A percentile compares a stretch with the other conserved stretches of the same genome.
Evolutionary conservation across 768 basidiomycete species (phyloP).

Genomic region (Tylopilus balloui): DNA sequence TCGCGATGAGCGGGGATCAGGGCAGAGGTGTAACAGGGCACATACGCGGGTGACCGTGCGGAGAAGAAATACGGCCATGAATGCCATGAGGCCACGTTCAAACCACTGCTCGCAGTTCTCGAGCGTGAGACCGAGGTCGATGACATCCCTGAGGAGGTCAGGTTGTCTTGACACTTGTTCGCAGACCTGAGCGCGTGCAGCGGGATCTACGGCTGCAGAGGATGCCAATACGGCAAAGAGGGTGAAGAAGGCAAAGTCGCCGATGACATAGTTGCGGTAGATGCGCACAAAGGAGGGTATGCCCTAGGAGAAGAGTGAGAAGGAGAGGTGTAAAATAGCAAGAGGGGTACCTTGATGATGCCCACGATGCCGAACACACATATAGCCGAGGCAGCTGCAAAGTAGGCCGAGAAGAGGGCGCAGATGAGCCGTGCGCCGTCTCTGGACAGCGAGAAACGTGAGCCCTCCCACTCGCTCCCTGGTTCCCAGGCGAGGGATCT

Average conservation of each 20-base stretch:
- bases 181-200: constrained; percentile 58
- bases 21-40: constrained; percentile 6
- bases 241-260: constrained; percentile 68
- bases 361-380: constrained; percentile 64
- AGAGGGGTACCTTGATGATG: constrained; percentile 54
- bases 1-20: background rate
- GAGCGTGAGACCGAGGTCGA: constrained; percentile 66
- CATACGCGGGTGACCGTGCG: constrained; percentile 65
- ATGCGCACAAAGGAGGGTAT: constrained; percentile 65
- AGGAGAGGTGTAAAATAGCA: background rate
- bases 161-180: constrained; percentile 73
- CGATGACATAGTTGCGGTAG: constrained; percentile 78
- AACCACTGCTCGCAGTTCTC: constrained; percentile 83
- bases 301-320: constrained; percentile 40
- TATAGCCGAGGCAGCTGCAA: constrained; percentile 59
- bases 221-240: constrained; percentile 52
- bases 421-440: constrained; percentile 49
- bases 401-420: constrained; percentile 61
- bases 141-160: constrained; percentile 65
- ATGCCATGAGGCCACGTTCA: constrained; percentile 57
- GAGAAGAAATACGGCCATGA: constrained; percentile 55
- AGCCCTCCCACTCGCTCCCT: constrained; percentile 48
- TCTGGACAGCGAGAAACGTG: constrained; percentile 36
- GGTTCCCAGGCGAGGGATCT: constrained; percentile 43
- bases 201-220: constrained; percentile 53